Percentiles rank a stretch among this genome's conserved stretches.
Conservation (phyloP, 2,329 filamentous ascomycete species). For the Fusarium bulbicola region DNA sequence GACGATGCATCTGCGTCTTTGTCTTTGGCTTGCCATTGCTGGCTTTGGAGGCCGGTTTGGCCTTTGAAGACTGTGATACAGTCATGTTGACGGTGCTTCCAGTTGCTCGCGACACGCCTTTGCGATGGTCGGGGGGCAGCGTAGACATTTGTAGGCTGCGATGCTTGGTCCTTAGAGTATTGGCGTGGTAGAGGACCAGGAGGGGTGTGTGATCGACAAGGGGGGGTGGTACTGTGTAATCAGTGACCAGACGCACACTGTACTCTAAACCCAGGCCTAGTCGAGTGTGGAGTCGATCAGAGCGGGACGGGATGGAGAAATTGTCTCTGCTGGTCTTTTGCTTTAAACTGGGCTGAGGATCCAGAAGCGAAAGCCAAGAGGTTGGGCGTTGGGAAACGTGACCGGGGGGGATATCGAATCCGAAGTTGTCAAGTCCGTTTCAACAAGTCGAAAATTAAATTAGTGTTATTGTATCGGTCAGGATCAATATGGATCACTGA, state of each 20-base stretch:
- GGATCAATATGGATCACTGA: slow-evolving; percentile 39
- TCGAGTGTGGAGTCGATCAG: slow-evolving; percentile 40
- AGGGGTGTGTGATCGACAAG: slow-evolving; percentile 36
- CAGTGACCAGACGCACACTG: background rate
- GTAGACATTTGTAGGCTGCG: slow-evolving; percentile 67
- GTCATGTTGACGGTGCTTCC: slow-evolving; percentile 66
- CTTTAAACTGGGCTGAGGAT: slow-evolving; percentile 29
- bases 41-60: slow-evolving; percentile 65
- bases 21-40: slow-evolving; percentile 67
- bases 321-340: slow-evolving; percentile 20
- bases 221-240: slow-evolving; percentile 40
- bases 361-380: slow-evolving; percentile 36
- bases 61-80: slow-evolving; percentile 66
- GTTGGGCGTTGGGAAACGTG: slow-evolving; percentile 38
- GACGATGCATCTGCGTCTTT: slow-evolving; percentile 88
- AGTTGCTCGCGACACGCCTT: slow-evolving; percentile 59
- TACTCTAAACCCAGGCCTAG: slow-evolving; percentile 25
- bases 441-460: slow-evolving; percentile 44
- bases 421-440: slow-evolving; percentile 37
- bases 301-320: slow-evolving; percentile 45
- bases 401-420: slow-evolving; percentile 31
- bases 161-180: slow-evolving; percentile 47
- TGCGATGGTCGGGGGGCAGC: slow-evolving; percentile 69
- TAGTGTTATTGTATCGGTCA: slow-evolving; percentile 41
- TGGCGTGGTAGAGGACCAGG: slow-evolving; percentile 39